Conservation (phyloP, 2,329 filamentous ascomycete genomes). For the Sporothrix pallida region DNA sequence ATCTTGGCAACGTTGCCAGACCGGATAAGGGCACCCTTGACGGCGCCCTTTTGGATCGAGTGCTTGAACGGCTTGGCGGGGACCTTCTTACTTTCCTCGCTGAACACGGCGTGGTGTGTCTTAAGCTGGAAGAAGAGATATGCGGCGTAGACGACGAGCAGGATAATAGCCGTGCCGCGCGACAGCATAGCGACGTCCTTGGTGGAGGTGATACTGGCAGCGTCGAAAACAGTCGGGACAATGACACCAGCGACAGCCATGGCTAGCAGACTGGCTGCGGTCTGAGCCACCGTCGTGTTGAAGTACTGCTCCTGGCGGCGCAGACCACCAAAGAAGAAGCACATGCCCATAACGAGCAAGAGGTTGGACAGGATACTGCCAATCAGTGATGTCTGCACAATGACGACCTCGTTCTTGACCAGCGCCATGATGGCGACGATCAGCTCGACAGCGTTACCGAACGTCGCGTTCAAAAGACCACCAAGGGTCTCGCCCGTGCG, state of each 20-base stretch:
- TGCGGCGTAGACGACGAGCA: conserved; percentile 80
- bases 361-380: conserved; percentile 92
- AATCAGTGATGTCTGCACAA: conserved; percentile 91
- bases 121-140: conserved; percentile 93
- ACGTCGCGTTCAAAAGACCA: conserved; percentile 86
- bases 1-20: conserved; percentile 49
- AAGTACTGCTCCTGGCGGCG: conserved; percentile 83
- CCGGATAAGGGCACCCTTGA: conserved; percentile 50
- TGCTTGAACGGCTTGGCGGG: conserved; percentile 59
- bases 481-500: conserved; percentile 84
- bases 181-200: conserved; percentile 67
- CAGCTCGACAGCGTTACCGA: conserved; percentile 87
- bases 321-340: conserved; percentile 86
- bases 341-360: conserved; percentile 87
- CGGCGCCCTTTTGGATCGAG: conserved; percentile 44
- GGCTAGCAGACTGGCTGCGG: conserved; percentile 79
- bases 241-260: conserved; percentile 82
- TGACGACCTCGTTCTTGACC: conserved; percentile 72
- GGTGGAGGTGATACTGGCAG: conserved; percentile 50
- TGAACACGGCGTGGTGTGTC: conserved; percentile 81
- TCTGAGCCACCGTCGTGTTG: conserved; percentile 91
- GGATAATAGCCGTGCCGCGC: conserved; percentile 76
- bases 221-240: conserved; percentile 85
- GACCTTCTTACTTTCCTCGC: conserved; percentile 77
- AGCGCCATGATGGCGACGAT: conserved; percentile 89